phyloP scores from a whole-genome alignment of 1,139 yeast species.

The Kazachstania sp. region DNA sequence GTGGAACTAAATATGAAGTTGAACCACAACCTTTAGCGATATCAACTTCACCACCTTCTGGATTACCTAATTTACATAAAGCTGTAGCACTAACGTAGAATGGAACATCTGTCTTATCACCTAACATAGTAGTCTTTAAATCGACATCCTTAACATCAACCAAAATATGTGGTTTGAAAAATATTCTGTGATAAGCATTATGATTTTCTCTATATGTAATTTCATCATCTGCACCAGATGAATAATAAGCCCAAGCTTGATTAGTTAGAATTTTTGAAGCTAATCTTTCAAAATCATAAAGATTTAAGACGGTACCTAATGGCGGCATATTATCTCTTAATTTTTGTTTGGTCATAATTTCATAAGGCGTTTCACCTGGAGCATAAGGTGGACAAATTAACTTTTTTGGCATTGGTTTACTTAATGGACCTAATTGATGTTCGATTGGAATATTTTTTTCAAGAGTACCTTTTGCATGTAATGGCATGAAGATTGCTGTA shows the following conservation, averaged over 20 bases:
- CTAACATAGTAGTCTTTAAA: slow-evolving; percentile 46
- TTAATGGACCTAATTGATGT: slow-evolving; percentile 40
- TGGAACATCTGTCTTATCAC: slow-evolving; percentile 48
- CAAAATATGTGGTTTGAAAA: slow-evolving; percentile 73
- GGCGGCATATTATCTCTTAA: slow-evolving; percentile 34
- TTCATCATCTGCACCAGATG: slow-evolving; percentile 91
- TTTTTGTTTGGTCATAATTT: slow-evolving; percentile 47
- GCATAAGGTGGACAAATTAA: slow-evolving; percentile 27
- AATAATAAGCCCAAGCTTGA: slow-evolving; percentile 86
- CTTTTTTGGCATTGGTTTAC: slow-evolving; percentile 23
- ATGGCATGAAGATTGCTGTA: slow-evolving; percentile 73
- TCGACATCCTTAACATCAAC: slow-evolving; percentile 52
- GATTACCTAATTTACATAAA: slow-evolving; percentile 69
- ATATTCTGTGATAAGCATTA: slow-evolving; percentile 74
- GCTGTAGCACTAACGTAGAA: slow-evolving; percentile 78
- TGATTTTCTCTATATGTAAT: slow-evolving; percentile 84
- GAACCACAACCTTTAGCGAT: slow-evolving; percentile 62
- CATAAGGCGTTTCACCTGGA: slow-evolving; percentile 40
- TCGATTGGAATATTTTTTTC: slow-evolving; percentile 43
- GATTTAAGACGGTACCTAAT: slow-evolving; percentile 28
- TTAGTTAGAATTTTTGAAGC: slow-evolving; percentile 70
- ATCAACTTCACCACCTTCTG: slow-evolving; percentile 65
- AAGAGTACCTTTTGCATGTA: slow-evolving; percentile 78
- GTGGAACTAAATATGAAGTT: slow-evolving; percentile 57
- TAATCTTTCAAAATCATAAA: slow-evolving; percentile 57